Evolutionary conservation across 495 filamentous ascomycete genomes (phyloP).

Genomic region (Daldinia decipiens): DNA sequence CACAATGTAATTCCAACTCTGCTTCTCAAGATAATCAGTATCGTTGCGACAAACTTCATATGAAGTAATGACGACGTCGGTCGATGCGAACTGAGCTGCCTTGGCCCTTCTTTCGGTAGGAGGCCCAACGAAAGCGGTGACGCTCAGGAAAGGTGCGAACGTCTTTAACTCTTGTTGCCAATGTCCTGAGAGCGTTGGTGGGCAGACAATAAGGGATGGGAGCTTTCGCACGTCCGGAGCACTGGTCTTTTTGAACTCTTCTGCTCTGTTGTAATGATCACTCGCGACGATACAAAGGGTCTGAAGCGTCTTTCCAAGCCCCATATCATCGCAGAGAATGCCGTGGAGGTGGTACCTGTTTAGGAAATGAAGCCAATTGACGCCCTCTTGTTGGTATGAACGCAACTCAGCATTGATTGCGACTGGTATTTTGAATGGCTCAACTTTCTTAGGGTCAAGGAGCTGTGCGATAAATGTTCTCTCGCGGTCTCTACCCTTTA

Average conservation of each 20-base stretch:
- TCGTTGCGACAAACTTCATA: slow-evolving; percentile 98
- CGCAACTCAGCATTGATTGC: slow-evolving; percentile 95
- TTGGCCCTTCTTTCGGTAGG: slow-evolving; percentile 79
- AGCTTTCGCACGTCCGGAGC: slow-evolving; percentile 79
- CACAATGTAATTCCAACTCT: slow-evolving; percentile 97
- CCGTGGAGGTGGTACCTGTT: slow-evolving; percentile 98
- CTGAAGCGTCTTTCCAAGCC: slow-evolving; percentile 96
- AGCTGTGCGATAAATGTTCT: slow-evolving; percentile 97
- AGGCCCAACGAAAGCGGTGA: slow-evolving; percentile 88
- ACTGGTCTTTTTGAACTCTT: slow-evolving; percentile 84
- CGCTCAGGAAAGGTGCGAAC: slow-evolving; percentile 92
- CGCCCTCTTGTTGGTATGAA: slow-evolving; percentile 97
- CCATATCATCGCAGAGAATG: slow-evolving; percentile 99
- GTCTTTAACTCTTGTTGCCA: slow-evolving; percentile 97
- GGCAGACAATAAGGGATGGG: slow-evolving; percentile 94
- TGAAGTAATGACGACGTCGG: slow-evolving; percentile 94
- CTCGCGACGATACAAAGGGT: slow-evolving; percentile 97
- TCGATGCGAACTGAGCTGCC: slow-evolving; percentile 71
- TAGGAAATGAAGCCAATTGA: slow-evolving; percentile 98
- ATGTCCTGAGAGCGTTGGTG: slow-evolving; percentile 96
- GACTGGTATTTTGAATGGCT: slow-evolving; percentile 91
- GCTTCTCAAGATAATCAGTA: slow-evolving; percentile 79
- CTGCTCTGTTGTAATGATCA: slow-evolving; percentile 91
- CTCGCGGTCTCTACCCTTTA: slow-evolving; percentile 90
- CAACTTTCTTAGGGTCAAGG: slow-evolving; percentile 93